Evolutionary conservation across 148 eudicot species (phyloP).

Genomic region (Pouteria glomerata): DNA sequence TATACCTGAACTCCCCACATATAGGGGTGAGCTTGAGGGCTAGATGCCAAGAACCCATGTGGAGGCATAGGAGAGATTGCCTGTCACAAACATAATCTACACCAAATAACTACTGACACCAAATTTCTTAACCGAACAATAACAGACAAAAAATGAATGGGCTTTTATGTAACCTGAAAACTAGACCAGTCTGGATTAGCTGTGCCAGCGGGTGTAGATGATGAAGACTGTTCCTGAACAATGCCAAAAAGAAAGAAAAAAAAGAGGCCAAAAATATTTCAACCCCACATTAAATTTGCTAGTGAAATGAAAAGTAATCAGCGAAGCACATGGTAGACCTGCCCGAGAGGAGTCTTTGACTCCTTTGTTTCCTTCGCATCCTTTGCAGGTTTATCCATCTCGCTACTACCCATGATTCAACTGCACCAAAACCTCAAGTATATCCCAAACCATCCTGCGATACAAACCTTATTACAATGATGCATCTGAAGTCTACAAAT

Average conservation of each 20-base stretch:
- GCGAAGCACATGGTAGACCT: conserved; percentile 25
- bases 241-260: conserved; percentile 1
- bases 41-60: conserved; percentile 76
- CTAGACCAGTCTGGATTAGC: conserved; percentile 90
- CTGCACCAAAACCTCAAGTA: neutral
- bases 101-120: neutral
- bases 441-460: conserved; percentile 22
- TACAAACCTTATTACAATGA: neutral
- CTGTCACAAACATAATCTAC: conserved; percentile 35
- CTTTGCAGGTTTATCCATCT: conserved; percentile 67
- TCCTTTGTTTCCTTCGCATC: conserved; percentile 45
- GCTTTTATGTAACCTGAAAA: conserved; percentile 64
- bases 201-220: conserved; percentile 42
- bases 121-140: conserved; percentile 5
- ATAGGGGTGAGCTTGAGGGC: conserved; percentile 94
- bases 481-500: neutral
- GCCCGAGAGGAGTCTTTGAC: conserved; percentile 39
- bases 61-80: conserved; percentile 93
- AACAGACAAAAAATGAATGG: neutral
- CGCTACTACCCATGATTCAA: conserved; percentile 73
- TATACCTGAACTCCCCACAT: conserved; percentile 99
- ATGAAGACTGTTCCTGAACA: conserved; percentile 67
- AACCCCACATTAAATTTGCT: neutral
- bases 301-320: neutral
- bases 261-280: neutral